Conservation (phyloP, 176 grass and related monocot genomes). For the Zizania latifolia region DNA sequence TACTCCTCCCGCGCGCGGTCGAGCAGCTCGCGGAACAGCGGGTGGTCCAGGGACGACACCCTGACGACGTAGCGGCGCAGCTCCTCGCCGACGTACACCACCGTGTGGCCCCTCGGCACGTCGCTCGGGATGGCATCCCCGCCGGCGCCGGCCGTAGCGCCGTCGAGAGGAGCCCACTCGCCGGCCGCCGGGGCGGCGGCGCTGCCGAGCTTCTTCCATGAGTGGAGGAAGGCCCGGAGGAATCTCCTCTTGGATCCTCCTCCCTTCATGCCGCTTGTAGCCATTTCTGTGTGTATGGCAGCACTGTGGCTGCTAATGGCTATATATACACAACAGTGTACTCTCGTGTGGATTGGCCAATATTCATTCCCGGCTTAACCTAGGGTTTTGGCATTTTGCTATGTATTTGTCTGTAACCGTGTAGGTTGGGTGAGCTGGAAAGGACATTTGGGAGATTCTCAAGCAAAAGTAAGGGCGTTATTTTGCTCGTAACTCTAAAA, state of each 20-base stretch:
- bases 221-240: conserved; percentile 41
- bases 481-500: no score
- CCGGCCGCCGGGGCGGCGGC: conserved; percentile 12
- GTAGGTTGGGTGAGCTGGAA: conserved; percentile 33
- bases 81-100: conserved; percentile 79
- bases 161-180: conserved; percentile 25
- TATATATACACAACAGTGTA: not conserved
- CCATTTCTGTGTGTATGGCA: not conserved
- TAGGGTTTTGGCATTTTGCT: no score
- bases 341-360: not conserved
- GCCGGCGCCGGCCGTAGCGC: not conserved
- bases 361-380: conserved; percentile 20
- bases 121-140: conserved; percentile 50
- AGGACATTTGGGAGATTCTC: not conserved
- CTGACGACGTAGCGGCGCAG: conserved; percentile 57
- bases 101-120: conserved; percentile 78
- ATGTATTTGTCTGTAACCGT: not conserved
- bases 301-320: not conserved
- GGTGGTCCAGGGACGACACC: conserved; percentile 70
- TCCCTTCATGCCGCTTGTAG: conserved; percentile 26
- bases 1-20: conserved; percentile 69
- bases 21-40: conserved; percentile 72
- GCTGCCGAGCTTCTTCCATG: conserved; percentile 43
- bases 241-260: conserved; percentile 24
- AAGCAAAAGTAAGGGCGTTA: not conserved